Conservation (phyloP, 768 basidiomycete species). For the Sarcodon sp. region DNA sequence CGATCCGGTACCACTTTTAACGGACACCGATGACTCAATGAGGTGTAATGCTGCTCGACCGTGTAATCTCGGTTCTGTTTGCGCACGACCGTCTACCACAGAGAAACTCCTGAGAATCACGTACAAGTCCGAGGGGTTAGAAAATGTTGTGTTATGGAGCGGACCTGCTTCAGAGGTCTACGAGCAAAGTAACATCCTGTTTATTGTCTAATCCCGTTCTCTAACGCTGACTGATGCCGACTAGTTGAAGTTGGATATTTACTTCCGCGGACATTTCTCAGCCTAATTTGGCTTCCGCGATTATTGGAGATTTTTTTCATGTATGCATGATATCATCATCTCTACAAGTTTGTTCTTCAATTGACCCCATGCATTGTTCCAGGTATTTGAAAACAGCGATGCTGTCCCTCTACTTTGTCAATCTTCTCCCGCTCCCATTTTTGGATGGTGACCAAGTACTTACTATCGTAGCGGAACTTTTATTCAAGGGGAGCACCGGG, state of each 20-base stretch:
- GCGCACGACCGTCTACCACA: neutral
- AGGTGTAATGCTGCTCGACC: neutral
- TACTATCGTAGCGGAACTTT: neutral
- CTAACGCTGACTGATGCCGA: neutral
- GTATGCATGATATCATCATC: neutral
- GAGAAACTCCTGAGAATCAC: neutral
- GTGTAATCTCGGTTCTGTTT: neutral
- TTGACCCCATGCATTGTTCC: neutral
- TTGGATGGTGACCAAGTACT: neutral
- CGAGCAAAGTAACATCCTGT: neutral
- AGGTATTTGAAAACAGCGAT: neutral
- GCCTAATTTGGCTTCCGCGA: neutral
- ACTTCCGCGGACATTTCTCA: neutral
- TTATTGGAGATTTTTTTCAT: neutral
- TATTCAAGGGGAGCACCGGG: neutral
- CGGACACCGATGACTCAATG: neutral
- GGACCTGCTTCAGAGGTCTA: neutral
- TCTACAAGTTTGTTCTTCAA: neutral
- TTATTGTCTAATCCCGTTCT: neutral
- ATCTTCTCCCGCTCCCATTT: neutral
- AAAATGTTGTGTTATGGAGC: neutral
- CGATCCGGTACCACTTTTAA: neutral
- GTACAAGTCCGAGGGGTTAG: neutral
- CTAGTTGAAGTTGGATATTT: neutral
- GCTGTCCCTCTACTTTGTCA: neutral